Evolutionary conservation across 805 yeast genomes (phyloP).

Genomic region (Wickerhamiella azyma): DNA sequence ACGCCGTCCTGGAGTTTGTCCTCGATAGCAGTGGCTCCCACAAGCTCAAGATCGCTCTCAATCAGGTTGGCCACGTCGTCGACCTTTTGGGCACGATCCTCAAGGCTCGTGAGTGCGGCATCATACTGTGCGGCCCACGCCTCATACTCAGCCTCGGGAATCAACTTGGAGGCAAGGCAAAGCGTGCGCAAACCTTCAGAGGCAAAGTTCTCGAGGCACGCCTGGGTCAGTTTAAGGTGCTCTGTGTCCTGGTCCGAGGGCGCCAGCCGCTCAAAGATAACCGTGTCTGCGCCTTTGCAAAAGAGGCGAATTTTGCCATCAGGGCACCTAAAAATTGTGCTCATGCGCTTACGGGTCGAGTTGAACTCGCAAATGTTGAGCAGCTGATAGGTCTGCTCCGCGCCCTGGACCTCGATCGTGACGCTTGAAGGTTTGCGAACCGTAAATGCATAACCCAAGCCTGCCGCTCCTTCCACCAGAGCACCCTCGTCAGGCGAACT

Average conservation of each 20-base stretch:
- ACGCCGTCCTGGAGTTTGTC: constrained; percentile 97
- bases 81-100: constrained; percentile 56
- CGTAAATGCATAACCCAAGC: constrained; percentile 68
- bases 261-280: constrained; percentile 66
- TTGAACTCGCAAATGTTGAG: constrained; percentile 91
- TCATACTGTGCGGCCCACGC: constrained; percentile 56
- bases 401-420: constrained; percentile 44
- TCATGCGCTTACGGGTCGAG: constrained; percentile 95
- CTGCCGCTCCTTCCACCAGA: constrained; percentile 89
- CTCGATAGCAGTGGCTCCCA: constrained; percentile 98
- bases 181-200: constrained; percentile 89
- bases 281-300: constrained; percentile 97
- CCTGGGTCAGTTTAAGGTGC: constrained; percentile 67
- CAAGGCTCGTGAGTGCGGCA: constrained; percentile 71
- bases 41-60: constrained; percentile 60
- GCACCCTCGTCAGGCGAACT: constrained; percentile 99
- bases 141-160: constrained; percentile 64
- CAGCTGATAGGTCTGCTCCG: constrained; percentile 52
- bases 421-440: constrained; percentile 78
- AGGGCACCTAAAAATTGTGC: constrained; percentile 85
- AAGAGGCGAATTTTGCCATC: constrained; percentile 80
- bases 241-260: constrained; percentile 34
- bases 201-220: constrained; percentile 92
- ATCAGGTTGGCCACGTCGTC: constrained; percentile 84
- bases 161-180: constrained; percentile 75